Conservation (phyloP, 164 flowering plant species). For the Warburgia ugandensis region DNA sequence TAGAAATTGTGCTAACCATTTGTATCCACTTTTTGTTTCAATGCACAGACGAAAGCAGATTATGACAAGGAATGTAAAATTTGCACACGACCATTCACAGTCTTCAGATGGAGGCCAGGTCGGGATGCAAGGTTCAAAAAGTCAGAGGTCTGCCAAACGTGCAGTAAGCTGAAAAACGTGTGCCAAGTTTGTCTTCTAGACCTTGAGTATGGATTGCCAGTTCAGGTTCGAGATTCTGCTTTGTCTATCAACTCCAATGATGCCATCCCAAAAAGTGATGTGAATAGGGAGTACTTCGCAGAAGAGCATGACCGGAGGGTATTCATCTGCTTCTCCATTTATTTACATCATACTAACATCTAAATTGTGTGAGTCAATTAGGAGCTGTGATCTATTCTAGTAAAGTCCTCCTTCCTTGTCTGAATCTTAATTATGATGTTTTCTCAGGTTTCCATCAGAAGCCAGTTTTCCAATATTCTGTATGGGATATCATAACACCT, state of each 20-base stretch:
- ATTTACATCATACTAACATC: no score
- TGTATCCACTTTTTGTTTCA: not conserved
- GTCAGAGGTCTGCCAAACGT: slow-evolving; percentile 87
- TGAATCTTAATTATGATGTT: no score
- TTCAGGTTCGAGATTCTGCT: slow-evolving; percentile 95
- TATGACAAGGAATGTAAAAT: slow-evolving; percentile 97
- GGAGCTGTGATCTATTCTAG: no score
- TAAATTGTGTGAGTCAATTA: no score
- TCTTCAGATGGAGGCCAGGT: slow-evolving; percentile 98
- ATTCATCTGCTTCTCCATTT: slow-evolving; percentile 5
- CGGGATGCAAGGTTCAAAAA: slow-evolving; percentile 88
- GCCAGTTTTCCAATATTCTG: no score
- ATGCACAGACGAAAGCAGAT: slow-evolving; percentile 69
- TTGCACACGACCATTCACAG: slow-evolving; percentile 89
- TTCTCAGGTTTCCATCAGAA: no score
- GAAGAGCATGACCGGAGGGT: slow-evolving; percentile 98
- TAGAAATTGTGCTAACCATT: not conserved
- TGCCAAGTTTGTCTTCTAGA: slow-evolving; percentile 95
- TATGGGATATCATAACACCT: no score
- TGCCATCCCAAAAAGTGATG: slow-evolving; percentile 94
- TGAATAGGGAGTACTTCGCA: slow-evolving; percentile 90
- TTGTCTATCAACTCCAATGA: slow-evolving; percentile 71
- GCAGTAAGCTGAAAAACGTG: slow-evolving; percentile 90
- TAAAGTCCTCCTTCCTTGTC: no score
- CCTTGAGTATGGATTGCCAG: slow-evolving; percentile 94